Evolutionary conservation across 2,329 filamentous ascomycete species (phyloP), one percentile per base, ranked within the genome.

Genomic region (Ceratocystis harringtonii): DNA sequence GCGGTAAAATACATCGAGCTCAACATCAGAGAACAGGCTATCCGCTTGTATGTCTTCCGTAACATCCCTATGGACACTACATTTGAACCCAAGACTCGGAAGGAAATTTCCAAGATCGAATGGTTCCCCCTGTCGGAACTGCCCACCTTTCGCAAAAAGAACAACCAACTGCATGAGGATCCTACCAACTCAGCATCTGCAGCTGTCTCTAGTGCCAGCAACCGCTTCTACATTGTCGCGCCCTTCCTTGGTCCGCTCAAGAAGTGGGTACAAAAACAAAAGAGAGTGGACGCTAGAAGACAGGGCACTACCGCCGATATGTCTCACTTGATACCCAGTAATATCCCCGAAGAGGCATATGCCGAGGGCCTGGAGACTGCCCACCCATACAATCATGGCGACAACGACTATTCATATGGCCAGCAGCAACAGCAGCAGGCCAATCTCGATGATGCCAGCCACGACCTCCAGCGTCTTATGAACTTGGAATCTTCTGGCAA

Each of bases 201-300:
- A 22, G 30, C 25, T 8, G 15, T n/a, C 28, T 75, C 83, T 12
- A 77, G 77, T 15, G 75, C 80, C 2, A 89, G 87, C 70, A 91
- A 89, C 74, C 96, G 92, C 72, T 97, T 96, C 74, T 99, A 96
- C 76, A 96, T 97, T 90, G 94, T 99, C 19, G 91, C 91, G 0
- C 92, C 92, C 0, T 99, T 99, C 72, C 79, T 97, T 65, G 85
- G 85, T 1, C 88, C 85, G 5, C 76, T 99, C 61, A 92, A 90
- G 75, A 90, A 90, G 73, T 97, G 92, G 92, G 90, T 97, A 60
- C 78, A 84, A n/a, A 83, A 87, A 69, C 90, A 95, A 75, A 87
- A 84, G 77, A 91, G 66, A 6, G 60, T 65, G 25, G 66, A 67
- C 12, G 50, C 48, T 17, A 63, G 61, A 32, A 64, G 48, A 52